Base-by-base conservation (phyloP, 2,329 filamentous ascomycete genomes). In the Hypoxylon sp. region DNA sequence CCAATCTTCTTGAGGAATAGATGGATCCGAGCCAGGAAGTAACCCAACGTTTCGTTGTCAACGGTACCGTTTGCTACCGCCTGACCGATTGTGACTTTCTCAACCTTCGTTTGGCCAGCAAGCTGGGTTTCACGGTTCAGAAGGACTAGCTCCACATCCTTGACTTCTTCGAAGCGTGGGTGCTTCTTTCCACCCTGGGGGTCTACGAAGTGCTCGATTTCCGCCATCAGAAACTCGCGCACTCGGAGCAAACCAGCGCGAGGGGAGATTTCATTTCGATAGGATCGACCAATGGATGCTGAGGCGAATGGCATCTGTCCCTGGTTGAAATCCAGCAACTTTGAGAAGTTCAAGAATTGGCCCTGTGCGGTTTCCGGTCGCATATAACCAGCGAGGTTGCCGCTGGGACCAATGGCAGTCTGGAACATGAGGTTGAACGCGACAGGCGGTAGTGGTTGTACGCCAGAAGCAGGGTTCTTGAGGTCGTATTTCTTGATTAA, bases 341-440 rank as follows among this genome's bases (percentile, higher is more conserved):
- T 72, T 11, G 68, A 70, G 81, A 99, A 99, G 83, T 97, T 98
- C 73, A 98, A 85, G 83, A 99, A 99, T 83, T 99, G 96, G 72
- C 96, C 96, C 86, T 99, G 96, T 3, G 96, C 96, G 31, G 96
- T 99, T 83, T 99, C 96, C 48, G 96, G 96, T 61, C 95, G 89
- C 65, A 98, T 86, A 81, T 94, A 98, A 61, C 93, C 95, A 53
- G 92, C 89, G 70, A 92, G 86, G 78, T 97, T 95, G 81, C 92
- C 92, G 84, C 93, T 97, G 63, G 95, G 95, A 69, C 96, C 96
- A 79, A 99, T 98, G 37, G 92, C 87, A 46, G 95, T 98, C 82
- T 95, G 91, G 86, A 98, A 99, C 96, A 99, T 99, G 77, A 99
- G 90, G 84, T 99, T 99, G 89, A 98, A 98, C 46, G 94, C 87